Evolutionary conservation across 495 filamentous ascomycete genomes (phyloP).

Genomic region (Chaetomidium leptoderma): DNA sequence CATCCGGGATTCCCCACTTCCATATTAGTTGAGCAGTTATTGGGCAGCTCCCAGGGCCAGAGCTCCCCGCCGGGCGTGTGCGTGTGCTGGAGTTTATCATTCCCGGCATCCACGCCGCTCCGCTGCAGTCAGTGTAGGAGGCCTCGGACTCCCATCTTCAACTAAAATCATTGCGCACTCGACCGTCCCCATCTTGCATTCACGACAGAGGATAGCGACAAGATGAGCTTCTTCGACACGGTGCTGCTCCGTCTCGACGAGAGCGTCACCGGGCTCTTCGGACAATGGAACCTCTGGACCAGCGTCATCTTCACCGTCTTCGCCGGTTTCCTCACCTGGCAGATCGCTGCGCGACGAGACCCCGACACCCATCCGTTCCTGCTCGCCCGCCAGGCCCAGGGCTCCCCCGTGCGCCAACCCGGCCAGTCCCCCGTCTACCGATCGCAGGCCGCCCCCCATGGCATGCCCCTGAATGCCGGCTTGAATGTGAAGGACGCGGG

Average conservation of each 20-base stretch:
- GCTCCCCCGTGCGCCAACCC: slow-evolving; percentile 72
- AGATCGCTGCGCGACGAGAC: slow-evolving; percentile 50
- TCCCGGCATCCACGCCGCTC: slow-evolving; percentile 1
- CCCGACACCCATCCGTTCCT: slow-evolving; percentile 90
- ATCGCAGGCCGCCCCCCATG: slow-evolving; percentile 73
- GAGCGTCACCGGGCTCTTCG: slow-evolving; percentile 60
- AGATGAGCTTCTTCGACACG: slow-evolving; percentile 38
- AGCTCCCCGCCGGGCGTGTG: slow-evolving; percentile 13
- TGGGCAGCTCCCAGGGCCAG: neutral
- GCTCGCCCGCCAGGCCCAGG: slow-evolving; percentile 75
- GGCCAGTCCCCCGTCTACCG: slow-evolving; percentile 82
- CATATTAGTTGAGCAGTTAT: neutral
- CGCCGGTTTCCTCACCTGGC: slow-evolving; percentile 51
- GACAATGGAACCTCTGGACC: slow-evolving; percentile 75
- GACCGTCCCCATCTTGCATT: too few species aligned
- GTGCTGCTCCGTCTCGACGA: slow-evolving; percentile 61
- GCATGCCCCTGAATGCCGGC: slow-evolving; percentile 74
- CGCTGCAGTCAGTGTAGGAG: neutral
- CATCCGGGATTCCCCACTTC: slow-evolving; percentile 1
- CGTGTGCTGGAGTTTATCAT: neutral
- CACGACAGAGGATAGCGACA: neutral
- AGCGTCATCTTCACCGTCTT: slow-evolving; percentile 60
- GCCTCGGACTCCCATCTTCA: neutral
- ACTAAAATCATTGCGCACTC: too few species aligned
- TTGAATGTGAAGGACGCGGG: slow-evolving; percentile 81